Evolutionary conservation across 805 yeast genomes (phyloP).

Genomic region (Babjeviella inositovora): DNA sequence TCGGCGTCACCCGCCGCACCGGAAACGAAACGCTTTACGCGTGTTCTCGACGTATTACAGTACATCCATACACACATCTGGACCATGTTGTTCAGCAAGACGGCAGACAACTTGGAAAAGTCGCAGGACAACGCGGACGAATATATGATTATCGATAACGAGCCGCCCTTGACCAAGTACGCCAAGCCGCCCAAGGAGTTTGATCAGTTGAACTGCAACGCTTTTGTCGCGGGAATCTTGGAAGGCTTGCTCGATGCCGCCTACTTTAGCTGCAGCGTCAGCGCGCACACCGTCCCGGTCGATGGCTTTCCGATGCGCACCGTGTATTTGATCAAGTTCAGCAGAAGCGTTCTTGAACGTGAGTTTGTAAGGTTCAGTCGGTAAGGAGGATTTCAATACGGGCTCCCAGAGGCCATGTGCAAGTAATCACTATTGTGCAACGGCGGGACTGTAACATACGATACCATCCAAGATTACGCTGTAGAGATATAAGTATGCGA

Average conservation of each 20-base stretch:
- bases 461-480: too few species aligned
- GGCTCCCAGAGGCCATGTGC: neutral
- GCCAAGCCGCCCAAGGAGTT: constrained; percentile 70
- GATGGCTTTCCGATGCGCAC: constrained; percentile 49
- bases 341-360: constrained; percentile 34
- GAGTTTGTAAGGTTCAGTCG: constrained; percentile 26
- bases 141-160: constrained; percentile 66
- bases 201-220: constrained; percentile 63
- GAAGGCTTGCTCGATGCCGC: constrained; percentile 71
- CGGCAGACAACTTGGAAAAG: constrained; percentile 31
- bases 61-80: constrained; percentile 62
- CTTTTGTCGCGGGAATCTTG: constrained; percentile 72
- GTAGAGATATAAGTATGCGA: too few species aligned
- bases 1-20: constrained; percentile 14
- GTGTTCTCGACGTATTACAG: constrained; percentile 51
- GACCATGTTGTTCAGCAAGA: constrained; percentile 56
- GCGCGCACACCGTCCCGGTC: constrained; percentile 66
- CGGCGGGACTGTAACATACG: neutral
- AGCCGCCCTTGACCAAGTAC: constrained; percentile 56
- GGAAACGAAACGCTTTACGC: constrained; percentile 48
- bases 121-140: constrained; percentile 44
- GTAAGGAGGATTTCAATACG: constrained; percentile 1
- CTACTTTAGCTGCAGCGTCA: constrained; percentile 57
- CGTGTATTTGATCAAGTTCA: constrained; percentile 62
- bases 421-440: neutral